Evolutionary conservation across 2,329 filamentous ascomycete species (phyloP), one percentile per base, ranked within the genome.

Genomic region (Phaeosphaeria sp.): DNA sequence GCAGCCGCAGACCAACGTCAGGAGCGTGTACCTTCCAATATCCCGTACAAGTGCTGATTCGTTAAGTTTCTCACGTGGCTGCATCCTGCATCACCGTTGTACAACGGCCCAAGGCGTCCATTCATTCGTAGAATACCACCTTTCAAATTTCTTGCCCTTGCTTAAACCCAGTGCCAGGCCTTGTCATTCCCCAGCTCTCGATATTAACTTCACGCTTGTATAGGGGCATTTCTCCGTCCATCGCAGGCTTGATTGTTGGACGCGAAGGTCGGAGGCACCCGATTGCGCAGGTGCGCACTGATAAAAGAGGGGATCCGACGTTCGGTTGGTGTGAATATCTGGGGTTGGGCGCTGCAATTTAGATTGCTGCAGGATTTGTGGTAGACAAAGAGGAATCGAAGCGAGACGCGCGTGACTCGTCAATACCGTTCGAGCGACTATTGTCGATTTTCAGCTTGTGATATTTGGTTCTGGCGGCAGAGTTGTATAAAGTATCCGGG

Each of bases 61-160:
- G 65, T 23, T 52, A 17, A 60, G 64, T 66, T 61, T 59, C 63
- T 46, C 48, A 52, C 59, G 58, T 62, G 63, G 55, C 56, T 36
- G 59, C 54, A 52, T 18, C 49, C 18, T 46, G 50, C 41, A 46
- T 46, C 30, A 39, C 56, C 39, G 36, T 54, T 55, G 60, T 54
- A 52, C 53, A 39, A 56, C 64, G 42, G 52, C 54, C 44, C 59
- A 57, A 46, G 41, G 22, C 33, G 43, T 53, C 27, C 39, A 13
- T 21, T 47, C 30, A 27, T 43, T 25, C 51, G 22, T 17, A 13
- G 4, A 46, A n/a, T 33, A 30, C 5, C 6, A 44, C n/a, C 22
- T 36, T 43, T 50, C 47, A 50, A 22, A 36, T 44, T 27, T 30
- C 46, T 18, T 46, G 21, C 36, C 41, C 46, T 44, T 50, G 36